Evolutionary conservation across 192 early-diverging fungal species (phyloP), one percentile per base, ranked within the genome.

Genomic region (Umbelopsis sp.): DNA sequence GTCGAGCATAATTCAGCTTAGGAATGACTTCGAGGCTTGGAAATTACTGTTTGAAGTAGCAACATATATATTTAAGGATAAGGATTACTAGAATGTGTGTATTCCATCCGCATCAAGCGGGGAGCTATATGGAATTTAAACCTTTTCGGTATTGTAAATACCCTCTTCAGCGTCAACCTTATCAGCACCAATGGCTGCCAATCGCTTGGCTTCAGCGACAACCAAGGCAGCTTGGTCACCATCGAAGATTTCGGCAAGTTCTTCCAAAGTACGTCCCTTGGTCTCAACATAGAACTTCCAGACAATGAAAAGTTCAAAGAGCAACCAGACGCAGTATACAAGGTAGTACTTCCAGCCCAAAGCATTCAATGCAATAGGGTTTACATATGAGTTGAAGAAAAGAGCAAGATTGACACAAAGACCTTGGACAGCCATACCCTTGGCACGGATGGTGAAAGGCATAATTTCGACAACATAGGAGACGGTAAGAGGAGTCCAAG

Each of bases 201-300:
- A 36, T 41, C 66, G 66, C 4, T 36, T 38, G 17, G 66, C 66
- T 26, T 67, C 66, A 47, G 66, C 66, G 38, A 67, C 21, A 25
- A 67, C 66, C 66, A 67, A 67, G 45, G 66, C 36, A 67, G 66
- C 66, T 47, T 67, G 66, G 5, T 67, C 66, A 67, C 66, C 66
- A 31, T 67, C 66, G 45, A 67, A 67, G 43, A 67, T 67, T 17
- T 67, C 66, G 24, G 66, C 66, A 47, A 67, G 66, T 65, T 95
- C 90, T 74, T 97, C 95, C 45, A 97, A 86, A 26, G 91, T 85
- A 29, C 85, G 77, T 41, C 91, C 89, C 79, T 91, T 94, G 73
- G 94, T 95, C 81, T 95, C 94, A 26, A 67, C 66, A 4, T 67
- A 67, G 21, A 22, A 67, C 66, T 67, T 67, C 66, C 66, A 67